Evolutionary conservation across 2,329 filamentous ascomycete species (phyloP).

Genomic region (Trichoderma breve): DNA sequence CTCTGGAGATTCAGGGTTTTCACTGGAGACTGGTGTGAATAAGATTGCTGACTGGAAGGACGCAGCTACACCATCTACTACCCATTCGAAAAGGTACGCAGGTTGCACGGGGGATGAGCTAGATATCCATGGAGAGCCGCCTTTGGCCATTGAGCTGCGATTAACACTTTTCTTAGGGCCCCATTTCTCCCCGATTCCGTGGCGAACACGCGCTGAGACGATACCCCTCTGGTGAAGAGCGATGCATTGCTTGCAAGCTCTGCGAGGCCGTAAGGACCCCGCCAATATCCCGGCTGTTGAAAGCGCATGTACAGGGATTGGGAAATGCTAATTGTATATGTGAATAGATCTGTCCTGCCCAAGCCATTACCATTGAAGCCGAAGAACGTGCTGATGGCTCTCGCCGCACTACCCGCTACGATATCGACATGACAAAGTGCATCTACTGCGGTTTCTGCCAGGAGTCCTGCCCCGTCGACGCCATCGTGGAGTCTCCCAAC

Average conservation of each 20-base stretch:
- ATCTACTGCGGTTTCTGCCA: constrained; percentile 99
- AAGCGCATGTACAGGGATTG: neutral
- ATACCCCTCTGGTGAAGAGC: constrained; percentile 96
- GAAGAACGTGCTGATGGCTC: constrained; percentile 97
- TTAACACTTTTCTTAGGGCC: constrained; percentile 56
- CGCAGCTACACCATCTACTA: constrained; percentile 95
- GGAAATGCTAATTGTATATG: neutral
- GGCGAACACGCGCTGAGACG: constrained; percentile 95
- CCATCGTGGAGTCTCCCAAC: constrained; percentile 67
- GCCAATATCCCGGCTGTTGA: neutral
- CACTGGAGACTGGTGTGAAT: neutral
- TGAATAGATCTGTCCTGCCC: constrained; percentile 79
- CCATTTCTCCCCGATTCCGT: constrained; percentile 95
- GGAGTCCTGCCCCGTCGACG: constrained; percentile 97
- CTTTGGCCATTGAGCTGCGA: neutral
- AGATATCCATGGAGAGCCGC: neutral
- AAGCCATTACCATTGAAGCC: constrained; percentile 98
- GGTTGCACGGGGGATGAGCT: neutral
- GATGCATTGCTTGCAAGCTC: constrained; percentile 99
- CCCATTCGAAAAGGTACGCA: constrained; percentile 83
- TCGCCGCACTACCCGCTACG: constrained; percentile 92
- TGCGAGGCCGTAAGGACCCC: constrained; percentile 72
- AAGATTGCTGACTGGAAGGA: constrained; percentile 8
- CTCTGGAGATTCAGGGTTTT: neutral
- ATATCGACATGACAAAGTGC: constrained; percentile 99